Evolutionary conservation across 805 yeast genomes (phyloP).

Genomic region (Komagataella pastoris): DNA sequence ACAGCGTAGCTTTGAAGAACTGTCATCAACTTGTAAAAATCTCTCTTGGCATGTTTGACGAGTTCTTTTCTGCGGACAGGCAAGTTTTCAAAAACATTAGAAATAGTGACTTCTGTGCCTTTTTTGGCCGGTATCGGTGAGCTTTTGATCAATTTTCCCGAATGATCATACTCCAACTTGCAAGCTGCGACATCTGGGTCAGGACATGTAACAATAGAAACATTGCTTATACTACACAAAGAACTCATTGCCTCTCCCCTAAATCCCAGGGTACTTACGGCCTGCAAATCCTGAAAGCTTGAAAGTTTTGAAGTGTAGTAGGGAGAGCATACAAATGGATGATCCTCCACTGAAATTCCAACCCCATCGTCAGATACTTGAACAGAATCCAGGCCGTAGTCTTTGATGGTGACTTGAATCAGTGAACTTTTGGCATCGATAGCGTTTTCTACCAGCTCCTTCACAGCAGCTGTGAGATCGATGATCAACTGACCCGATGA

Average conservation of each 20-base stretch:
- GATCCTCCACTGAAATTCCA: constrained; percentile 46
- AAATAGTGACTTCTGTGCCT: constrained; percentile 58
- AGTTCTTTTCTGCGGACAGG: constrained; percentile 81
- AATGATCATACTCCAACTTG: constrained; percentile 34
- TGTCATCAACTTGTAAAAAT: constrained; percentile 54
- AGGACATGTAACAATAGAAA: constrained; percentile 38
- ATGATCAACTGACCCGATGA: constrained; percentile 92
- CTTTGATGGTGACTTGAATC: constrained; percentile 53
- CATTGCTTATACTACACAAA: constrained; percentile 38
- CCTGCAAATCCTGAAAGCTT: constrained; percentile 37
- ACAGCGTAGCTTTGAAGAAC: constrained; percentile 59
- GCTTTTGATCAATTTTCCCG: constrained; percentile 34
- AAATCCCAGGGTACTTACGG: constrained; percentile 51
- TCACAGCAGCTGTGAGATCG: constrained; percentile 63
- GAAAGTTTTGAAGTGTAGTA: constrained; percentile 57
- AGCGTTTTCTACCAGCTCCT: constrained; percentile 80
- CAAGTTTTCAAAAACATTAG: constrained; percentile 47
- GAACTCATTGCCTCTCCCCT: constrained; percentile 77
- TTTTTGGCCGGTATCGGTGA: constrained; percentile 33
- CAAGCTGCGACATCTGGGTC: constrained; percentile 41
- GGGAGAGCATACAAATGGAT: constrained; percentile 38
- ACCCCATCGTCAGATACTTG: constrained; percentile 59
- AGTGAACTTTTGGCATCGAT: constrained; percentile 65
- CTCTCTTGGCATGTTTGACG: constrained; percentile 51
- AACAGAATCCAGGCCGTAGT: constrained; percentile 62